Base-by-base conservation (phyloP, 768 basidiomycete genomes). In the Mycena amicta region DNA sequence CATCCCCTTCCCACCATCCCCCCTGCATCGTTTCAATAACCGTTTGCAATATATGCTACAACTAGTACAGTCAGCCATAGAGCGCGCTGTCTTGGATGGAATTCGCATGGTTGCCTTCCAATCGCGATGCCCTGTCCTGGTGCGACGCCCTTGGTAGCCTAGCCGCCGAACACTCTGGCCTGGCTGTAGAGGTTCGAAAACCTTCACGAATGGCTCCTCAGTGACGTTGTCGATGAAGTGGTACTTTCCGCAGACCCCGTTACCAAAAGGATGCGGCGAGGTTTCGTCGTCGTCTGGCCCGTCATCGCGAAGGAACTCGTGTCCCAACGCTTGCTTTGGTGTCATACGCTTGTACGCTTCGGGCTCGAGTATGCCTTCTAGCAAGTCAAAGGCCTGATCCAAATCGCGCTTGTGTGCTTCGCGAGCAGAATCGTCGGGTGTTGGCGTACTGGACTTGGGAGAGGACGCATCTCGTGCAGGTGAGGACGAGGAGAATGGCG, bases 291-390 rank as follows among this genome's bases (percentile, higher is more conserved):
- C 88, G 29, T 79, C 80, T 20, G 75, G 79, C 55, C 68, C 69
- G 46, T 67, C 69, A 46, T 82, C 84, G 28, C 66, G 64, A 33
- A 98, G 78, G 73, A 97, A 98, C 0, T 84, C 80, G 67, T 98
- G 95, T 57, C 82, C 82, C 46, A 98, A 79, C 18, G 89, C 92
- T 5, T 83, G 77, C 18, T 80, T 79, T 3, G 95, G 92, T 3
- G 92, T 93, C 55, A 87, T 81, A 22, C 95, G 84, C 53, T 83
- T 85, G 22, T 85, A 87, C 5, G 88, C 85, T 67, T 95, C 92
- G 1, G 91, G 85, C 39, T 90, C 80, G 68, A 99, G 79, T 20
- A 93, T 73, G 52, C 78, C 73, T 57, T 88, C 86, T 31, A 95
- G 81, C 13, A 99, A 80, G 66, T 89, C 87, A 41, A 98, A 79